Evolutionary conservation across 2,329 filamentous ascomycete genomes (phyloP).

Genomic region (Proliferodiscus dingleyae): DNA sequence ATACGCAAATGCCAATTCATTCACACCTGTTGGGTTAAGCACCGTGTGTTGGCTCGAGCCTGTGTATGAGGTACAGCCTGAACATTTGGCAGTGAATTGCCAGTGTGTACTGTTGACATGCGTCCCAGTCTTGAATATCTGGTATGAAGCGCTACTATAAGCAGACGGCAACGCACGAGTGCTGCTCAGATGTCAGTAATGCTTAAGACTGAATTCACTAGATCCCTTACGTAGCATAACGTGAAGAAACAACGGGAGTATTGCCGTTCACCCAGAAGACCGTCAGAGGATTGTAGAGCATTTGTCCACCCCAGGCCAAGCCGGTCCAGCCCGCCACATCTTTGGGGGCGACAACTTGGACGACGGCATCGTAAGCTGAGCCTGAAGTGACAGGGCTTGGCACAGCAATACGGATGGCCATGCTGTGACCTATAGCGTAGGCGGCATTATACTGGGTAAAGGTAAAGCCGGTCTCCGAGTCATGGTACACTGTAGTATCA

Average conservation of each 20-base stretch:
- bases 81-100: slow-evolving; percentile 15
- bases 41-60: background rate
- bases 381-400: slow-evolving; percentile 7
- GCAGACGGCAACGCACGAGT: slow-evolving; percentile 3
- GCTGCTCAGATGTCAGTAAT: background rate
- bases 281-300: slow-evolving; percentile 12
- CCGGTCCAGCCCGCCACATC: slow-evolving; percentile 13
- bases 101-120: slow-evolving; percentile 14
- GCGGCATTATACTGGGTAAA: slow-evolving; percentile 10
- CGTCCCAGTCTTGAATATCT: slow-evolving; percentile 11
- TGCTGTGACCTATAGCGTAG: slow-evolving; percentile 5
- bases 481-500: slow-evolving; percentile 8
- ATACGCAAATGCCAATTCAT: slow-evolving; percentile 11
- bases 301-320: slow-evolving; percentile 15
- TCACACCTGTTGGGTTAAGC: slow-evolving; percentile 6
- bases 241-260: slow-evolving; percentile 7
- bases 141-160: slow-evolving; percentile 9
- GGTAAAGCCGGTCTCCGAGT: slow-evolving; percentile 14
- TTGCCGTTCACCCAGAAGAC: slow-evolving; percentile 11
- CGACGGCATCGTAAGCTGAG: slow-evolving; percentile 10
- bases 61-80: slow-evolving; percentile 13
- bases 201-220: background rate
- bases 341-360: slow-evolving; percentile 14
- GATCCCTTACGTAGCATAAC: slow-evolving; percentile 11
- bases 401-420: slow-evolving; percentile 12